Percentiles rank a stretch among this genome's conserved stretches.
Evolutionary conservation across 352 stramenopile species (phyloP).

Genomic region (Pythium brassicae): DNA sequence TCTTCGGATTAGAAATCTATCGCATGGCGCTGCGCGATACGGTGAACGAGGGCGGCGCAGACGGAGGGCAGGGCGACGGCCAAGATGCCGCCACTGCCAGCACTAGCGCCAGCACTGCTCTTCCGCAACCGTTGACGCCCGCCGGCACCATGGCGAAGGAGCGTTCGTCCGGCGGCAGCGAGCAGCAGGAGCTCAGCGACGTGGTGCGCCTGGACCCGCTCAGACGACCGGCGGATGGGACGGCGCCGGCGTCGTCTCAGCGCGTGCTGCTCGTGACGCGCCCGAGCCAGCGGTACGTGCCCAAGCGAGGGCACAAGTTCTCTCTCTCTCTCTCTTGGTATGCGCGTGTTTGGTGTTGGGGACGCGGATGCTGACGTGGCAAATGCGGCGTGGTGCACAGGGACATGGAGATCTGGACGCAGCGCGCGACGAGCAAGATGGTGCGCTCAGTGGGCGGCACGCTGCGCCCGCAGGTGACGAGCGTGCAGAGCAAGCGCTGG

Average conservation of each 20-base stretch:
- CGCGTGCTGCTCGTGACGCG: slow-evolving; percentile 69
- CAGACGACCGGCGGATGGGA: neutral
- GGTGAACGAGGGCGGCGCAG: slow-evolving; percentile 43
- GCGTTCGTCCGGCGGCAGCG: neutral
- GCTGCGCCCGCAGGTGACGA: slow-evolving; percentile 37
- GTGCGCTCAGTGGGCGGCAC: slow-evolving; percentile 46
- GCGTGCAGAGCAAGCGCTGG: slow-evolving; percentile 59
- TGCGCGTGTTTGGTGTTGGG: too few relatives aligned
- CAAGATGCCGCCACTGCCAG: slow-evolving; percentile 2
- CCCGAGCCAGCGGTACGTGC: slow-evolving; percentile 54
- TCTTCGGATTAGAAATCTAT: slow-evolving; percentile 55
- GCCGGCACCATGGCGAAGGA: neutral
- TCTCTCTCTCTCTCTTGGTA: neutral
- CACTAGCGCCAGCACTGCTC: neutral
- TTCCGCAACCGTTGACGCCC: too few relatives aligned
- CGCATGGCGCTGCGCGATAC: slow-evolving; percentile 63
- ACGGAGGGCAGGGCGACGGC: slow-evolving; percentile 9
- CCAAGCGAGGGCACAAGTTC: neutral
- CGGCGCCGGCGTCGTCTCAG: slow-evolving; percentile 20
- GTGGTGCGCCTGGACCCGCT: slow-evolving; percentile 10
- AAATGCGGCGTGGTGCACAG: slow-evolving; percentile 29
- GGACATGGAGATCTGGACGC: slow-evolving; percentile 79
- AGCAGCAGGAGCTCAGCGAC: slow-evolving; percentile 12
- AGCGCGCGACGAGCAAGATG: slow-evolving; percentile 75
- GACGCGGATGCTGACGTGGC: slow-evolving; percentile 1